Conservation (phyloP, 106 monocot species). For the Xerophyta viscosa region DNA sequence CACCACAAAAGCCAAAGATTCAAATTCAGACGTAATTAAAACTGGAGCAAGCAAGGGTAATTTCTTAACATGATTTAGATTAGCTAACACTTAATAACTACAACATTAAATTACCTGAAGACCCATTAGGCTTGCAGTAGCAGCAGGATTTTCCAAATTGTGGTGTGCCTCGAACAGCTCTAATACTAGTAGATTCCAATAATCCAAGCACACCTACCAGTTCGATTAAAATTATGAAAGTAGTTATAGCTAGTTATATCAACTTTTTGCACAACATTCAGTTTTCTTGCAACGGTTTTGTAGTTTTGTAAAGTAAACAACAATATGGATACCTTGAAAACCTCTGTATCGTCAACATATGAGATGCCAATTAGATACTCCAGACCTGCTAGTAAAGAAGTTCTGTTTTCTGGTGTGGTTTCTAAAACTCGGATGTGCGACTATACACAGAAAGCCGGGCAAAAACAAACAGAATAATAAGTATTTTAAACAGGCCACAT, state of each 20-base stretch:
- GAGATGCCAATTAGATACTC: conserved; percentile 95
- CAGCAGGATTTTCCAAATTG: conserved; percentile 69
- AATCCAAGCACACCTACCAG: conserved; percentile 93
- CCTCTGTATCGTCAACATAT: conserved; percentile 99
- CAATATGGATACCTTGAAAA: conserved; percentile 66
- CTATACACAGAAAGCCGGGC: no score
- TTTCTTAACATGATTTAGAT: no score
- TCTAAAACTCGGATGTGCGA: conserved; percentile 84
- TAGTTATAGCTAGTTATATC: no score
- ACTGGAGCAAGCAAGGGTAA: background rate
- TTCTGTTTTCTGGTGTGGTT: conserved; percentile 60
- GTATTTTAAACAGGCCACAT: no score
- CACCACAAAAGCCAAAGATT: no score
- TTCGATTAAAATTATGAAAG: background rate
- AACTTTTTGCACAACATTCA: no score
- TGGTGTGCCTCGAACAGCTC: conserved; percentile 88
- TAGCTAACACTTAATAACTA: no score
- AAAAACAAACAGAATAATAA: no score
- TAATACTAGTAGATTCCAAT: conserved; percentile 84
- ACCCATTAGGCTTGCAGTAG: conserved; percentile 74
- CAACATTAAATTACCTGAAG: conserved; percentile 51
- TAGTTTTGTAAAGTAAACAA: background rate
- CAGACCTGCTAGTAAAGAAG: conserved; percentile 67
- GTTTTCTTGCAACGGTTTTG: no score
- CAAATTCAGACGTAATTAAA: background rate